Conservation (phyloP, 305 asterid species). For the Rubia balearica region DNA sequence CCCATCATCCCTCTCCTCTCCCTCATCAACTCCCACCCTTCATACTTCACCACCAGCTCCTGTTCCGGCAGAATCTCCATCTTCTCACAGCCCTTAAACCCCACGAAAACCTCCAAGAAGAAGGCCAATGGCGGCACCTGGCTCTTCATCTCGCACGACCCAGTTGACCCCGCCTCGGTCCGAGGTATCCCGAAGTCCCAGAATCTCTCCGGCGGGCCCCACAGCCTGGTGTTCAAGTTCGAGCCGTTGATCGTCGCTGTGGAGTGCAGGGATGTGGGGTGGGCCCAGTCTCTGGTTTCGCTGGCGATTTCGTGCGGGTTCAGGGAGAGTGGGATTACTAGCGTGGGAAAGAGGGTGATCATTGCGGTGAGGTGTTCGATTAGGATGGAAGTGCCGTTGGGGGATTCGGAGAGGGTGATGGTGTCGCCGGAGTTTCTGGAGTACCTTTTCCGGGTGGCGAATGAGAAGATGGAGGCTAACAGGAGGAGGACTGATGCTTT, state of each 20-base stretch:
- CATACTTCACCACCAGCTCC: constrained; percentile 95
- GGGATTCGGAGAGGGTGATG: constrained; percentile 49
- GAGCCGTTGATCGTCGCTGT: constrained; percentile 92
- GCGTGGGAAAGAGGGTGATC: constrained; percentile 68
- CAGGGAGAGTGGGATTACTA: constrained; percentile 95
- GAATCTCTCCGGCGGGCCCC: constrained; percentile 17
- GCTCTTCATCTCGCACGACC: constrained; percentile 81
- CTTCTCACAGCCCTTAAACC: constrained; percentile 55
- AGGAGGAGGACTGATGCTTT: constrained; percentile 66
- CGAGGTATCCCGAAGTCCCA: constrained; percentile 33
- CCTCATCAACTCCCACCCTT: constrained; percentile 68
- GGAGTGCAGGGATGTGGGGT: constrained; percentile 59
- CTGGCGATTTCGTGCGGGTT: constrained; percentile 80
- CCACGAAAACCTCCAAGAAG: constrained; percentile 44
- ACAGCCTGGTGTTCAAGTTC: constrained; percentile 56
- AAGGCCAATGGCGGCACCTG: constrained; percentile 91
- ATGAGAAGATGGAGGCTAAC: constrained; percentile 79
- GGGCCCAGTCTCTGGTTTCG: constrained; percentile 70
- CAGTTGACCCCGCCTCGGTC: constrained; percentile 40
- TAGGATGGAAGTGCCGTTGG: constrained; percentile 84
- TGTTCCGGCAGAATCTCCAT: constrained; percentile 97
- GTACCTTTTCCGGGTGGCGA: constrained; percentile 68
- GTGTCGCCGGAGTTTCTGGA: constrained; percentile 63
- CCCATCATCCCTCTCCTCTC: constrained; percentile 70
- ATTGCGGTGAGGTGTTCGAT: constrained; percentile 83